A percentile compares a stretch with the other conserved stretches of the same genome.
Evolutionary conservation across 2,329 filamentous ascomycete genomes (phyloP).

Genomic region (Verticillium zaregamsianum): DNA sequence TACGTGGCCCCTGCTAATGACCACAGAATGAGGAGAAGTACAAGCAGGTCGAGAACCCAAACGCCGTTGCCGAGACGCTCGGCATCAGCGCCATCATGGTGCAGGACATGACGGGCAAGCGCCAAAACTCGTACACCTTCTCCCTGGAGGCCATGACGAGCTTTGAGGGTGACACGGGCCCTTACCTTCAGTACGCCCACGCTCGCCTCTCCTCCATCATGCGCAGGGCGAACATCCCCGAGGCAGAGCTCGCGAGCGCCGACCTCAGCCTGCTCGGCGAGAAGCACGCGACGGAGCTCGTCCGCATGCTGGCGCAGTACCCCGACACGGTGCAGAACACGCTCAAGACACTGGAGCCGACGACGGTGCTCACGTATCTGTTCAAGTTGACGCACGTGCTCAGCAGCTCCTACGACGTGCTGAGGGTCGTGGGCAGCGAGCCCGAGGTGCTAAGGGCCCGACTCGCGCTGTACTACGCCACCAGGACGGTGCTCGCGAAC

Average conservation of each 20-base stretch:
- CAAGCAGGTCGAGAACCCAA: conserved; percentile 79
- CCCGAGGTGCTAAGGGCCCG: conserved; percentile 65
- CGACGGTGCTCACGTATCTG: conserved; percentile 54
- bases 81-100: conserved; percentile 97
- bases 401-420: conserved; percentile 75
- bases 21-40: conserved; percentile 80
- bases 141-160: conserved; percentile 48
- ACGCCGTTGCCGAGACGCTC: conserved; percentile 76
- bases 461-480: conserved; percentile 73
- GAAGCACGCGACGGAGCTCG: conserved; percentile 66
- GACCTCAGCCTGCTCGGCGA: conserved; percentile 67
- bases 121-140: conserved; percentile 67
- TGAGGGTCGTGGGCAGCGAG: conserved; percentile 79
- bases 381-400: conserved; percentile 84
- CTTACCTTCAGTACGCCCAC: conserved; percentile 81
- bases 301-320: conserved; percentile 76
- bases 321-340: conserved; percentile 83
- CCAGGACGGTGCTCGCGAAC: conserved; percentile 72
- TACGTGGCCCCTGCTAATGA: background rate
- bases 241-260: conserved; percentile 54
- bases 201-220: conserved; percentile 65
- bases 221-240: conserved; percentile 48
- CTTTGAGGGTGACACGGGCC: conserved; percentile 77
- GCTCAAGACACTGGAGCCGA: conserved; percentile 76
- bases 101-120: conserved; percentile 95